These are phyloP conservation scores for Schizophyllum commune DNA, from an alignment of 1,284 basidiomycete species.

Conservation along the genomic window DNA sequence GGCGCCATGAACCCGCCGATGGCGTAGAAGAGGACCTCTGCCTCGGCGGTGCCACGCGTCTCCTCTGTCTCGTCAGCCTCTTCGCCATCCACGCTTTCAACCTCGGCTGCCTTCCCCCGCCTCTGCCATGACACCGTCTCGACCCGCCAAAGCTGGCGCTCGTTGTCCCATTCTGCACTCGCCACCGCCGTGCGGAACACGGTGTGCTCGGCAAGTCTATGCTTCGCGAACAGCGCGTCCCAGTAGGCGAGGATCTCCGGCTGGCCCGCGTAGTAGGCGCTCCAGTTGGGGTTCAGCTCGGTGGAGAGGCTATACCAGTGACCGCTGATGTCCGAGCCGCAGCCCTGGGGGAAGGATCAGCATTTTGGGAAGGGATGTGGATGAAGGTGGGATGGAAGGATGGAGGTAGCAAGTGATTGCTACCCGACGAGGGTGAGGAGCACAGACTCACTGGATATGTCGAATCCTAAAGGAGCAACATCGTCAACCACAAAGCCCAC, in stretches of 20 bases:
- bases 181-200: not conserved
- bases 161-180: conserved; percentile 31
- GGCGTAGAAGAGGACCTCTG: conserved; percentile 37
- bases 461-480: conserved; percentile 1
- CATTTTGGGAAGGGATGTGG: too few species aligned
- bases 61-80: conserved; percentile 15
- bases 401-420: not conserved
- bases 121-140: conserved; percentile 8
- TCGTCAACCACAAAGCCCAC: not conserved
- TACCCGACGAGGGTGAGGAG: not conserved
- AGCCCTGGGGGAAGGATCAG: conserved; percentile 15
- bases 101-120: not conserved
- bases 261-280: conserved; percentile 20
- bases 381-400: too few species aligned
- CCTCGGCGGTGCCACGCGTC: conserved; percentile 6
- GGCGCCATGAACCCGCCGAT: conserved; percentile 34
- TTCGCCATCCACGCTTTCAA: not conserved
- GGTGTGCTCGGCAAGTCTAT: conserved; percentile 11
- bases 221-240: conserved; percentile 18
- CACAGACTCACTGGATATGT: conserved; percentile 5
- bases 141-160: conserved; percentile 25
- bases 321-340: conserved; percentile 21
- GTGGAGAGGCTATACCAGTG: conserved; percentile 28
- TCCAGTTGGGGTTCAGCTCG: conserved; percentile 27
- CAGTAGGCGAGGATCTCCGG: conserved; percentile 26